Percentiles rank a stretch among this genome's conserved stretches.
Conservation (phyloP, 768 basidiomycete genomes). For the Lentinula edodes region DNA sequence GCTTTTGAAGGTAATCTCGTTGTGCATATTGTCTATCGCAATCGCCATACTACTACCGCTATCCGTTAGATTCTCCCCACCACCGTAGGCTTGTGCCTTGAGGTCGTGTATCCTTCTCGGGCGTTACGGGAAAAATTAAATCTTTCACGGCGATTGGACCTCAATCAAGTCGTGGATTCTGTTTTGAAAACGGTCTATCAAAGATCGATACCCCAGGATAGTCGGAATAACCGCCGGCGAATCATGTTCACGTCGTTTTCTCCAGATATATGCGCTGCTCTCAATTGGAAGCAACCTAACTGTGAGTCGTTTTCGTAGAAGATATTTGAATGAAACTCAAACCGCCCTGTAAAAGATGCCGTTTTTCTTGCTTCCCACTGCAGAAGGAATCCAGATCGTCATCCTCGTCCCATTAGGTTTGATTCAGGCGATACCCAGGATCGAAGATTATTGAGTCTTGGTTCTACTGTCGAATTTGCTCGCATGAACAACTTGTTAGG, state of each 20-base stretch:
- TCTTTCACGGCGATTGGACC: conserved; percentile 51
- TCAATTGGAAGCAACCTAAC: conserved; percentile 99
- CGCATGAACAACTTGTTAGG: conserved; percentile 91
- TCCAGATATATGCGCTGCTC: conserved; percentile 80
- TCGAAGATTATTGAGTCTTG: conserved; percentile 62
- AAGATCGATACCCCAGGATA: conserved; percentile 47
- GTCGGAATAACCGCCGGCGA: conserved; percentile 56
- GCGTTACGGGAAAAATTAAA: conserved; percentile 35
- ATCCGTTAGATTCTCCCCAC: conserved; percentile 47
- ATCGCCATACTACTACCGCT: conserved; percentile 1
- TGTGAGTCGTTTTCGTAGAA: conserved; percentile 46
- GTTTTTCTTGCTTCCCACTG: conserved; percentile 93
- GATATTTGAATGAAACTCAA: not conserved
- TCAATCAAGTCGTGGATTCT: conserved; percentile 81
- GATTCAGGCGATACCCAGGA: conserved; percentile 39
- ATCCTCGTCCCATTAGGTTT: conserved; percentile 21
- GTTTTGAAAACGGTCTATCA: conserved; percentile 82
- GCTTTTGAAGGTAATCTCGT: conserved; percentile 60
- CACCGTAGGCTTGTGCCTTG: conserved; percentile 72
- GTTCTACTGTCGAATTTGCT: conserved; percentile 90
- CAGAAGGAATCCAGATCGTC: conserved; percentile 46
- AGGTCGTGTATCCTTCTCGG: conserved; percentile 70
- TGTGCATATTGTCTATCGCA: not conserved
- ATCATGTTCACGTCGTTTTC: conserved; percentile 92
- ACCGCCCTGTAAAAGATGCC: conserved; percentile 53